Evolutionary conservation across 805 yeast genomes (phyloP).

Genomic region (Tetrapisispora fleetii): DNA sequence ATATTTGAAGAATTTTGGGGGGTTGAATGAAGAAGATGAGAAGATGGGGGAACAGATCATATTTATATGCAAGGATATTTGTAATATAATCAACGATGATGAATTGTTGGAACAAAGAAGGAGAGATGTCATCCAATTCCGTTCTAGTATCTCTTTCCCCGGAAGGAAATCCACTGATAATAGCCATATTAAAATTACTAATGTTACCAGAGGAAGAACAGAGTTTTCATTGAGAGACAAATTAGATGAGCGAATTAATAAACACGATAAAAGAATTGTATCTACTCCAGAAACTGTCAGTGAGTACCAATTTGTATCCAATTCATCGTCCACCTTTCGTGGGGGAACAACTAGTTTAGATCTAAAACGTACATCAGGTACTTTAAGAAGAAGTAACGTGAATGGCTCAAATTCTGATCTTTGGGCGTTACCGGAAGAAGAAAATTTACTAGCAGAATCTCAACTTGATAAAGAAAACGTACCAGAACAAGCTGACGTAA

Average conservation of each 20-base stretch:
- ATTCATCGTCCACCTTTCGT: not conserved
- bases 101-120: conserved; percentile 20
- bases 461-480: not conserved
- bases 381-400: conserved; percentile 4
- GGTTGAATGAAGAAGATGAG: conserved; percentile 26
- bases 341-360: conserved; percentile 2
- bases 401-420: conserved; percentile 8
- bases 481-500: not conserved
- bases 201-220: conserved; percentile 1
- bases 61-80: conserved; percentile 30
- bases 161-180: conserved; percentile 29
- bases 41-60: conserved; percentile 33
- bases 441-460: not conserved
- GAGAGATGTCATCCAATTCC: conserved; percentile 20
- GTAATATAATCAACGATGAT: conserved; percentile 26
- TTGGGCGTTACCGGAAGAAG: conserved; percentile 25
- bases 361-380: not conserved
- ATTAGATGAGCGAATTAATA: not conserved
- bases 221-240: conserved; percentile 1
- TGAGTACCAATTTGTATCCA: not conserved
- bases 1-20: conserved; percentile 29
- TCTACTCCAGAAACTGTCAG: not conserved
- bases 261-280: not conserved
- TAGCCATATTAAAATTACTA: conserved; percentile 16
- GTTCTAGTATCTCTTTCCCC: conserved; percentile 28